Base-by-base conservation (phyloP, 305 asterid species). In the Ilex paraguariensis region DNA sequence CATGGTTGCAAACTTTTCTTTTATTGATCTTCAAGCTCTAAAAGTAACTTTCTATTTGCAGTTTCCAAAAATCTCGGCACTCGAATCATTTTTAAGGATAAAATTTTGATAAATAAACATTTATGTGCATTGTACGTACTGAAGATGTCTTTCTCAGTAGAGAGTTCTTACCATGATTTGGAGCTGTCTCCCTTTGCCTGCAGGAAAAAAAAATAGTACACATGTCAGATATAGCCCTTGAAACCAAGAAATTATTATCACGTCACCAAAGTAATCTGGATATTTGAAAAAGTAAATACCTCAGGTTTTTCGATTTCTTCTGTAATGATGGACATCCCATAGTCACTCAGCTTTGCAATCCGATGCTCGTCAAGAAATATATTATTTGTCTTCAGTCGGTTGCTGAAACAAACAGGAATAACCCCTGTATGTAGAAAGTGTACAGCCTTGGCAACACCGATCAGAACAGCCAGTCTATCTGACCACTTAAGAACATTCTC, bases 391-490 rank as follows among this genome's bases (percentile, higher is more conserved):
- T 81, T 92, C 62, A 92, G 82, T 30, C 78, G 84, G 72, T 92
- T 92, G 70, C 70, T 74, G 40, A 76, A 77, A 64, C 86, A 84
- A 71, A 95, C 85, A 13, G 98, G 91, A 54, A 90, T 84, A 42
- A 90, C 90, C 28, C 98, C 96, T 2, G 96, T 87, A 62, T 87
- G 98, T 59, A 92, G 90, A 71, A 90, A 92, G 76, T 87, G 98
- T 58, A 90, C 91, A 58, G 95, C 96, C 78, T 87, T 87, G 63
- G 96, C 96, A 40, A 81, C 81, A 71, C 88, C 90, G 53, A 84
- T 92, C 67, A 92, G 82, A 71, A 92, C 79, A 13, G 84, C 83
- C 77, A 92, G 70, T 83, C 98, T 84, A 50, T 90, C 95, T 5
- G 97, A 64, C 98, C 98, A 90, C 68, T 79, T 90, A 59, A 87